Evolutionary conservation across 805 yeast species (phyloP).

Genomic region (Henningerozyma blattae): DNA sequence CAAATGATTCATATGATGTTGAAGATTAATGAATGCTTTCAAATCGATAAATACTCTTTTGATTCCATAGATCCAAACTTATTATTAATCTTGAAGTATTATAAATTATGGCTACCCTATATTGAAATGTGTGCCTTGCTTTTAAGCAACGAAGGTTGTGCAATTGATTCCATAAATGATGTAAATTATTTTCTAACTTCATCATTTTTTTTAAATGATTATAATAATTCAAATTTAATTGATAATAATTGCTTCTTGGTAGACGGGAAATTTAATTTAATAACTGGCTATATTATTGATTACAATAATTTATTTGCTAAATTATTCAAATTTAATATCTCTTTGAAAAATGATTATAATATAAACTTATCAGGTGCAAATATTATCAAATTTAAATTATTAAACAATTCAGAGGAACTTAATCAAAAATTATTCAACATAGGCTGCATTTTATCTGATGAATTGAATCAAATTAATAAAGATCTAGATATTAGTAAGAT

Average conservation of each 20-base stretch:
- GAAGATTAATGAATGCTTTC: background rate
- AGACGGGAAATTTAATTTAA: background rate
- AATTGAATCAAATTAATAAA: background rate
- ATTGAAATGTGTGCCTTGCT: background rate
- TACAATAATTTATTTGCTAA: background rate
- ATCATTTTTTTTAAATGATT: background rate
- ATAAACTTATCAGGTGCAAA: constrained; percentile 3
- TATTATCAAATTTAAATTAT: constrained; percentile 3
- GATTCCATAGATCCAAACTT: background rate
- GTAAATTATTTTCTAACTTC: background rate
- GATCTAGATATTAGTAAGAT: constrained; percentile 1
- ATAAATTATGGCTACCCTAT: background rate
- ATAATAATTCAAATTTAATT: too few relatives aligned
- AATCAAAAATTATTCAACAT: background rate
- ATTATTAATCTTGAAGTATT: background rate
- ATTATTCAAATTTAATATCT: background rate
- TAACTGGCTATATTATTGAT: background rate
- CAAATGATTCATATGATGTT: background rate
- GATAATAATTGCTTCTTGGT: background rate
- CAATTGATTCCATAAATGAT: background rate
- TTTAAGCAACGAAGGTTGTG: background rate
- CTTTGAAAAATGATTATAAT: background rate
- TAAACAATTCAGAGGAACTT: background rate
- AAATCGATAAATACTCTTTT: background rate
- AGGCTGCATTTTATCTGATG: constrained; percentile 2